Base-by-base conservation (phyloP, 768 basidiomycete genomes). In the Agaricus subrufescens region DNA sequence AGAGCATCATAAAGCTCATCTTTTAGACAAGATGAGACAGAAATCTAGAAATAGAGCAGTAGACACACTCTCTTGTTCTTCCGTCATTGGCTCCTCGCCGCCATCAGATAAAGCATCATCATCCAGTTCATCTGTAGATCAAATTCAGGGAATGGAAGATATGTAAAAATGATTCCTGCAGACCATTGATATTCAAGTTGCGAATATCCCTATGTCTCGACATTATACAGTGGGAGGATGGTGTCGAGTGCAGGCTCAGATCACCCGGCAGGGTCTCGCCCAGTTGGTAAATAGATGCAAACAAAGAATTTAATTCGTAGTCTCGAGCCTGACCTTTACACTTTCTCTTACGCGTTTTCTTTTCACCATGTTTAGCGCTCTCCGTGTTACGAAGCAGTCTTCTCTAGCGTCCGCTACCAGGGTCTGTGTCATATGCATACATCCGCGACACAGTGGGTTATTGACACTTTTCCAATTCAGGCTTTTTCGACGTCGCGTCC, bases 171-270 rank as follows among this genome's bases (percentile, higher is more conserved):
- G 48, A 10, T 47, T 38, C 30, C n/a, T 4, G 56, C 70, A 29
- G 46, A 86, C 89, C 87, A 56, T 83, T 75, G 42, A 97, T 75
- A 69, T 97, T 85, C 29, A 98, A 74, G 72, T 94, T 94, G 60
- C 90, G 80, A 60, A 98, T 78, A 71, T 87, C 82, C 66, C 94
- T 86, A 72, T 98, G 97, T 69, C 97, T 80, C 4, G 96, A 98
- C 94, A 98, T 94, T 56, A 52, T 19, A 42, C n/a, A 11, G 46
- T n/a, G 27, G 46, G 49, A 26, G 23, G 40, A 40, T 10, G 40
- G 12, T 34, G 34, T 34, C 11, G 9, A 31, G 9, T 31, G 9
- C 31, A 1, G 31, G 10, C 31, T 31, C 31, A 31, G 34, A 34
- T 34, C 34, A 34, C 34, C 46, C 48, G 38, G 46, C 38, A 19